Base-by-base conservation (phyloP, 2,329 filamentous ascomycete genomes). In the Xylariaceae sp. region DNA sequence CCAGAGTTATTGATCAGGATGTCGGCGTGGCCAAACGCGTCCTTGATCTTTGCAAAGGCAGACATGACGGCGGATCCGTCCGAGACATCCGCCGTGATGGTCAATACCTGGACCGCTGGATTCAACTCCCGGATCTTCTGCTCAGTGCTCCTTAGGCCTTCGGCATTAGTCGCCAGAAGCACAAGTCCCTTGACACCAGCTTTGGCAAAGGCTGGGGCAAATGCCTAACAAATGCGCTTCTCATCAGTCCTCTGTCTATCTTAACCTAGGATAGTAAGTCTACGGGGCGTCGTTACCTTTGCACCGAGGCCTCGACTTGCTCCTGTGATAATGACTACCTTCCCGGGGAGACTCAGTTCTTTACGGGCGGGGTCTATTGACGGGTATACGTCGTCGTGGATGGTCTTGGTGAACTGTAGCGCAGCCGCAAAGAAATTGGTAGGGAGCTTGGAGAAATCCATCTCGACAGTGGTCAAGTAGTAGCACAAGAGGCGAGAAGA, bases 271-370 rank as follows among this genome's bases (percentile, higher is more conserved):
- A 18, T 6, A 17, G 4, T 11, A 9, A 4, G 9, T 5, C 7
- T 14, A 39, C 8, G 15, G 26, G 29, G 32, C 9, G 31, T n/a
- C 13, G 11, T 30, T 36, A 45, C 38, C 35, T 39, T 48, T 2
- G 44, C 52, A 14, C 62, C 67, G 15, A 69, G 43, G 2, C 66
- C 66, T 19, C 59, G 59, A 31, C 59, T 62, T 2, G 64, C 63
- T 1, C 66, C 65, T n/a, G 64, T 68, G 42, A 69, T 59, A 23
- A 66, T 52, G 5, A 60, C 44, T 1, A 64, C 59, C 39, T 61
- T 65, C 11, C 62, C 65, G 3, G 50, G 53, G 34, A 61, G 59
- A 7, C 53, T 60, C 14, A 5, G 63, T 14, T 41, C 35, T n/a
- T 34, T 27, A 18, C 36, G 36, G 5, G 34, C 29, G 2, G 43